Evolutionary conservation across 768 basidiomycete species (phyloP).

Genomic region (Suillus subluteus): DNA sequence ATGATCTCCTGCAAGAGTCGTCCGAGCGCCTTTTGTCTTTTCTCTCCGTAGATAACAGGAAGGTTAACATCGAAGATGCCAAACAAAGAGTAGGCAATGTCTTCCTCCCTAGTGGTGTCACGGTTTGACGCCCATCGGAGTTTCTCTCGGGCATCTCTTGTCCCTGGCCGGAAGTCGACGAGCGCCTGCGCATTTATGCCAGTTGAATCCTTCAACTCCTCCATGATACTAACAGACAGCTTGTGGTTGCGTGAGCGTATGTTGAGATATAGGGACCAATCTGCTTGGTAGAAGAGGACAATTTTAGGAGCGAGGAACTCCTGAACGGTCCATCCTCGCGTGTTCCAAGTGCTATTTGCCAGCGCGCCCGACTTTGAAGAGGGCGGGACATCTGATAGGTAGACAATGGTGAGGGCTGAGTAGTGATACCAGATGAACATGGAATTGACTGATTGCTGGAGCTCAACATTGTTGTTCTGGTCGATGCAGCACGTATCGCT

Average conservation of each 20-base stretch:
- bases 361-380: not conserved
- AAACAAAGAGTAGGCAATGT: no score
- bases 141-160: no score
- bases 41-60: no score
- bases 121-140: no score
- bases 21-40: not conserved
- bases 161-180: no score
- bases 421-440: not conserved
- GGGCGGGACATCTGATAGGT: not conserved
- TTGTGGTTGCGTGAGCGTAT: not conserved
- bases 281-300: not conserved
- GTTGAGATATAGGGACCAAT: not conserved
- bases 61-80: no score
- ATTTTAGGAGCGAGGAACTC: not conserved
- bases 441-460: not conserved
- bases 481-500: not conserved
- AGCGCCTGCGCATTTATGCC: no score
- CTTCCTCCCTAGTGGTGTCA: no score
- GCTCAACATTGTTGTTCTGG: not conserved
- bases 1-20: not conserved
- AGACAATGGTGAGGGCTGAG: not conserved
- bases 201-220: no score
- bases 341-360: not conserved
- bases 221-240: not conserved
- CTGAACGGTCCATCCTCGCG: not conserved